Percentiles rank a stretch among this genome's conserved stretches.
These are phyloP conservation scores for Thalia dealbata DNA, from an alignment of 176 grass and related monocot genomes.

Conservation along the genomic window DNA sequence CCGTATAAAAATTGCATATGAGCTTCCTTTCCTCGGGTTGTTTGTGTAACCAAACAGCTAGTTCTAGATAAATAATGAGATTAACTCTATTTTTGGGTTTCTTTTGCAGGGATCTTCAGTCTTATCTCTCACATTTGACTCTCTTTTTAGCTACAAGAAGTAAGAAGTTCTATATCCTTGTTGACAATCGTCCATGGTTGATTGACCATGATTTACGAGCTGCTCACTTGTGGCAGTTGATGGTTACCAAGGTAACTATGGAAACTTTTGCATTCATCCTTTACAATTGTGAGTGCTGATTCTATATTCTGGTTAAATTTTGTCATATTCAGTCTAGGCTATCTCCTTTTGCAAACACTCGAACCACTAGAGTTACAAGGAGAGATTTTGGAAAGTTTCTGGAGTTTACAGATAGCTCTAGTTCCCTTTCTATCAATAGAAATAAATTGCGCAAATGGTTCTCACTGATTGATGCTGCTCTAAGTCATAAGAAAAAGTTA, in stretches of 20 bases:
- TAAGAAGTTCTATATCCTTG: conserved; percentile 76
- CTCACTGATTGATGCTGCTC: conserved; percentile 70
- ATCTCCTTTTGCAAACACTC: conserved; percentile 84
- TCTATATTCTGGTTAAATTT: conserved; percentile 18
- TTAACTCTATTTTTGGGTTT: conserved; percentile 14
- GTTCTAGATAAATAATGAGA: background rate
- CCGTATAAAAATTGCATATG: background rate
- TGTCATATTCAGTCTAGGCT: conserved; percentile 52
- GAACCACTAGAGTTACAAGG: conserved; percentile 46
- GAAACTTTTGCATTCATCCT: conserved; percentile 12
- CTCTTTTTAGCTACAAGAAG: conserved; percentile 58
- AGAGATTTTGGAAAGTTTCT: conserved; percentile 42
- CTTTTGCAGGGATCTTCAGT: conserved; percentile 85
- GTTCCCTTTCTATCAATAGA: conserved; percentile 30
- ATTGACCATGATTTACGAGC: conserved; percentile 61
- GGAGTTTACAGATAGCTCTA: conserved; percentile 35
- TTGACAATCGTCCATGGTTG: conserved; percentile 84
- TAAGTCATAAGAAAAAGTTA: conserved; percentile 51
- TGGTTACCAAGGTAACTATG: conserved; percentile 72
- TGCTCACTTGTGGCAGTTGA: conserved; percentile 85
- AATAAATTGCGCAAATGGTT: conserved; percentile 64
- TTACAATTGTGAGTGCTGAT: background rate
- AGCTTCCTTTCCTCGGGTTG: background rate
- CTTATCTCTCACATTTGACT: conserved; percentile 74
- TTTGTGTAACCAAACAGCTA: background rate